Evolutionary conservation across 1,139 yeast species (phyloP).

Genomic region (Protomyces macrosporus): DNA sequence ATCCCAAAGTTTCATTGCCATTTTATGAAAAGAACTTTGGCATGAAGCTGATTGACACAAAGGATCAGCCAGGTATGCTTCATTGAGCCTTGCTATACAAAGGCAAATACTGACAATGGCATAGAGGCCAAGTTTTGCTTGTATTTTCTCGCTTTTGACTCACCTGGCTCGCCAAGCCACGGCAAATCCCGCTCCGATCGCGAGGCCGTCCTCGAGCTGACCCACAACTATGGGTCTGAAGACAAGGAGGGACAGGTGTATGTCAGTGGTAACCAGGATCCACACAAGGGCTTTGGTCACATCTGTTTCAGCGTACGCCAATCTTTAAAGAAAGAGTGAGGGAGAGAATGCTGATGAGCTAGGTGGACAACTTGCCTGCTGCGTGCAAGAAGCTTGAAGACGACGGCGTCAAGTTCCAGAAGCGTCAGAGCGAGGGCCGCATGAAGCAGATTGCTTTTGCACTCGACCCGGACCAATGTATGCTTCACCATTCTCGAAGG

Average conservation of each 20-base stretch:
- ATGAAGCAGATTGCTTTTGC: slow-evolving; percentile 90
- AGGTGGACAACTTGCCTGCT: slow-evolving; percentile 71
- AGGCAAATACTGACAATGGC: not conserved
- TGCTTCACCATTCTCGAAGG: not conserved
- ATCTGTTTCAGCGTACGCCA: slow-evolving; percentile 50
- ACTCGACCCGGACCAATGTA: slow-evolving; percentile 76
- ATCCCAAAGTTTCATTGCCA: slow-evolving; percentile 64
- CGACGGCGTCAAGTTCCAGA: slow-evolving; percentile 68
- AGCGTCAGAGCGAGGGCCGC: slow-evolving; percentile 80
- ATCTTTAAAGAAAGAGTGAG: not conserved
- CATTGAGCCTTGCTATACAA: slow-evolving; percentile 40
- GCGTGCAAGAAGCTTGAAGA: slow-evolving; percentile 52
- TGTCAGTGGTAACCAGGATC: slow-evolving; percentile 78
- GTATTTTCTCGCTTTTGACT: slow-evolving; percentile 57
- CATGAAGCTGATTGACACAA: slow-evolving; percentile 53
- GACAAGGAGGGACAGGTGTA: slow-evolving; percentile 40
- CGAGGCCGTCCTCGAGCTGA: slow-evolving; percentile 34
- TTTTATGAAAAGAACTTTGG: slow-evolving; percentile 77
- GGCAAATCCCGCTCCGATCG: slow-evolving; percentile 53
- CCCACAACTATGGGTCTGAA: slow-evolving; percentile 58
- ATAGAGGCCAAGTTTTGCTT: not conserved
- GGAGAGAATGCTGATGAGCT: slow-evolving; percentile 29
- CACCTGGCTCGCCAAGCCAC: slow-evolving; percentile 43
- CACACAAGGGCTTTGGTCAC: slow-evolving; percentile 86
- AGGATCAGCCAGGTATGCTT: slow-evolving; percentile 54